Evolutionary conservation across 2,329 filamentous ascomycete species (phyloP).

Genomic region (Colletotrichum australisinense): DNA sequence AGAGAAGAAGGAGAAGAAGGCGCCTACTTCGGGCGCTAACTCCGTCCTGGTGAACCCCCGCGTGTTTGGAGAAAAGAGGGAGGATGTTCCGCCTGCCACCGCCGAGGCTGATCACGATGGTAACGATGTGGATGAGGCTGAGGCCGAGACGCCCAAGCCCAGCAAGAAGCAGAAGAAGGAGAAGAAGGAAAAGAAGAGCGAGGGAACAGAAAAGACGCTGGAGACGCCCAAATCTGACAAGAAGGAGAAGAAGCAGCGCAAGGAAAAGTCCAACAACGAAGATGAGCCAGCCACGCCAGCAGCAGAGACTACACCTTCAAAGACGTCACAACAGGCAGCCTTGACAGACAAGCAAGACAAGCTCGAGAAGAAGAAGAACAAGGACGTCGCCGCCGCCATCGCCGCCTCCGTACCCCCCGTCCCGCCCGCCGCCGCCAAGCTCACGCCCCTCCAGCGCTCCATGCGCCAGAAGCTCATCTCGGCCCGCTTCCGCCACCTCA

Average conservation of each 20-base stretch:
- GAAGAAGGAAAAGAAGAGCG: slow-evolving; percentile 39
- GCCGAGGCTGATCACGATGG: slow-evolving; percentile 37
- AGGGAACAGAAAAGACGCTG: slow-evolving; percentile 32
- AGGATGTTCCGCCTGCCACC: slow-evolving; percentile 33
- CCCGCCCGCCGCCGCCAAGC: slow-evolving; percentile 63
- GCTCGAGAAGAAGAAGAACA: slow-evolving; percentile 36
- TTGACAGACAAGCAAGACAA: slow-evolving; percentile 7
- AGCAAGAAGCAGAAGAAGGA: slow-evolving; percentile 40
- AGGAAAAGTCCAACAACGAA: slow-evolving; percentile 39
- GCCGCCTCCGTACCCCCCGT: slow-evolving; percentile 45
- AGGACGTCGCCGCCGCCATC: slow-evolving; percentile 37
- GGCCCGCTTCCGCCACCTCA: slow-evolving; percentile 95
- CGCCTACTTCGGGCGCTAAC: slow-evolving; percentile 71
- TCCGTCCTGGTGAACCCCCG: slow-evolving; percentile 82
- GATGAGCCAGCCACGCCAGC: not conserved
- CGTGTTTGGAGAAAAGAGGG: slow-evolving; percentile 76
- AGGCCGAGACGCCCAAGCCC: slow-evolving; percentile 14
- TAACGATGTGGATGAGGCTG: slow-evolving; percentile 16
- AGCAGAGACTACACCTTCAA: not conserved
- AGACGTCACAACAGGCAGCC: slow-evolving; percentile 34
- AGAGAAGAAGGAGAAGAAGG: slow-evolving; percentile 56
- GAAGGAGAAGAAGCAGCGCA: slow-evolving; percentile 50
- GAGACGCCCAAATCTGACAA: slow-evolving; percentile 41
- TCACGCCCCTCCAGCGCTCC: slow-evolving; percentile 91
- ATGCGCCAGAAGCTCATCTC: slow-evolving; percentile 97